phyloP scores from a whole-genome alignment of 768 basidiomycete genomes.

The Pulveroboletus sp. region DNA sequence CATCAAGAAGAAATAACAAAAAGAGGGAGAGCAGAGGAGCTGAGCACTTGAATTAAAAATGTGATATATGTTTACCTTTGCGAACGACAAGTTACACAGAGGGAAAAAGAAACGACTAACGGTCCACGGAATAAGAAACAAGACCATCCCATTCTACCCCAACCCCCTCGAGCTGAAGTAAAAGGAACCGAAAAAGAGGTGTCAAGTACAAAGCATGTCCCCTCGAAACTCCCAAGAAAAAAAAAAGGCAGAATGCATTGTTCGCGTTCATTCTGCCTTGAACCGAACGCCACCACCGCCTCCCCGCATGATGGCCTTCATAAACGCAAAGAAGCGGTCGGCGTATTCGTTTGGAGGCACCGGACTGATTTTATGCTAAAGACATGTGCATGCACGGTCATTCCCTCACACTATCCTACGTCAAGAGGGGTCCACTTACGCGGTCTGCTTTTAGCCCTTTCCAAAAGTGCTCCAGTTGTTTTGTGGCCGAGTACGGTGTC shows the following conservation, averaged over 20 bases:
- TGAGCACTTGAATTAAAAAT: constrained; percentile 10
- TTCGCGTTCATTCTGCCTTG: constrained; percentile 36
- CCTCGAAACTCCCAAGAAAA: constrained; percentile 6
- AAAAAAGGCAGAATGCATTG: neutral
- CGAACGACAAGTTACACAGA: constrained; percentile 5
- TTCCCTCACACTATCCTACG: neutral
- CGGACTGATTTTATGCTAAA: constrained; percentile 90
- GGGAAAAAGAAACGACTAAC: neutral
- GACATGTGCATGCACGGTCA: constrained; percentile 2
- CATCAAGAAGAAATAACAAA: neutral
- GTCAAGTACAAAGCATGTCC: constrained; percentile 5
- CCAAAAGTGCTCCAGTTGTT: constrained; percentile 87
- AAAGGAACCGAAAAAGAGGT: neutral
- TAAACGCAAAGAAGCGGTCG: constrained; percentile 81
- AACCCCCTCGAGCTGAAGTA: constrained; percentile 11
- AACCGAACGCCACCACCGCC: constrained; percentile 60
- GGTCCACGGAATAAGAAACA: constrained; percentile 5
- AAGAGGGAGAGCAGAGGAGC: neutral
- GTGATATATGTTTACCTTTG: constrained; percentile 17
- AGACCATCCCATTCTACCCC: neutral
- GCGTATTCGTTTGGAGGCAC: constrained; percentile 86
- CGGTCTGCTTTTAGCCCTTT: constrained; percentile 84
- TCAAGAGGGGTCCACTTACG: constrained; percentile 45
- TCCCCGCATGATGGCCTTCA: constrained; percentile 81
- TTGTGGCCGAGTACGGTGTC: constrained; percentile 76